phyloP scores from a whole-genome alignment of 1,284 basidiomycete genomes.

The Moniliella sp. region DNA sequence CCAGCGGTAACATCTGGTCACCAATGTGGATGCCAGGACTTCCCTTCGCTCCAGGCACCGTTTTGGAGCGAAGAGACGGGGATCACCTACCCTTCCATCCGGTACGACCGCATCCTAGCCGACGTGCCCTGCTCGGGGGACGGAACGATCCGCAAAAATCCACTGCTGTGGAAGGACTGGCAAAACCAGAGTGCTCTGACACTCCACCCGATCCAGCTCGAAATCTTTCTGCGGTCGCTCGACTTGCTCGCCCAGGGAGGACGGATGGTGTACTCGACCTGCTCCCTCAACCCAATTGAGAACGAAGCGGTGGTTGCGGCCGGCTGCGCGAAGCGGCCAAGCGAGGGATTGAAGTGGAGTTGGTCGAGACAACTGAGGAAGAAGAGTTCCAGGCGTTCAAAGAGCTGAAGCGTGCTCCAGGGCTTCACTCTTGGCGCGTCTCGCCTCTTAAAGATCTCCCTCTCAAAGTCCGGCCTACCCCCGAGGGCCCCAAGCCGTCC shows the following conservation, averaged over 20 bases:
- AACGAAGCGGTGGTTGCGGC: conserved; percentile 88
- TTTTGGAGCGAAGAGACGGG: conserved; percentile 8
- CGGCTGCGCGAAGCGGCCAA: conserved; percentile 31
- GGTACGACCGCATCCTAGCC: conserved; percentile 80
- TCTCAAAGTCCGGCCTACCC: no score
- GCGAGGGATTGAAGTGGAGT: conserved; percentile 45
- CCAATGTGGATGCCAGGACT: conserved; percentile 78
- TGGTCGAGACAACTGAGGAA: conserved; percentile 46
- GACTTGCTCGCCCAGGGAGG: conserved; percentile 64
- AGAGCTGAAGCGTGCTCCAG: conserved; percentile 45
- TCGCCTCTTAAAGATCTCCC: conserved; percentile 7
- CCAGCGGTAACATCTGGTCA: conserved; percentile 81
- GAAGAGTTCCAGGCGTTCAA: conserved; percentile 48
- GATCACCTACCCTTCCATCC: conserved; percentile 35
- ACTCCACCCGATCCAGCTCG: conserved; percentile 65
- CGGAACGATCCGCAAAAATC: conserved; percentile 81
- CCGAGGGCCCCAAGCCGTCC: no score
- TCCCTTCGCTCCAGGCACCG: conserved; percentile 38
- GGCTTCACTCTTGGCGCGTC: conserved; percentile 28
- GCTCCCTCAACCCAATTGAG: conserved; percentile 86
- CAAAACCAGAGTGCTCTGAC: conserved; percentile 68
- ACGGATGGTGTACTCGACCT: conserved; percentile 88
- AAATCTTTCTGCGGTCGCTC: conserved; percentile 79
- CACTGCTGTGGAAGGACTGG: conserved; percentile 88
- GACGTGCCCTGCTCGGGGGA: conserved; percentile 97